Conservation (phyloP, 1,284 basidiomycete genomes). For the Cutaneotrichosporon daszewskae region DNA sequence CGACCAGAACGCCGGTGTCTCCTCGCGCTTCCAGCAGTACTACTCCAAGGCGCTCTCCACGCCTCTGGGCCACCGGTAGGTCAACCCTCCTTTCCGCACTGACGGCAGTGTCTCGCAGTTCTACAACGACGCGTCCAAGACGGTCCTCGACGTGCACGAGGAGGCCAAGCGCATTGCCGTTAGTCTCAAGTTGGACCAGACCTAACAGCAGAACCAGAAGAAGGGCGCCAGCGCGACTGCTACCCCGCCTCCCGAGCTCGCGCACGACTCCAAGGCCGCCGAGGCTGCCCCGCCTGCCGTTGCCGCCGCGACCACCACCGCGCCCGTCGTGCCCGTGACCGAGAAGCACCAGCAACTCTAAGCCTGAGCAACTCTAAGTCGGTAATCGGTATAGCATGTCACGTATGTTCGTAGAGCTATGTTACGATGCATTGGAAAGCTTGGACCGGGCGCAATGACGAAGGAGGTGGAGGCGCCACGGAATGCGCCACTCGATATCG, state of each 20-base stretch:
- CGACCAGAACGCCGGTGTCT: conserved; percentile 73
- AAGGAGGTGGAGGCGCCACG: too few relatives aligned
- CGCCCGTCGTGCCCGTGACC: too few relatives aligned
- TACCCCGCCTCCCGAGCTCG: neutral
- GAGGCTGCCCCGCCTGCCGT: conserved; percentile 7
- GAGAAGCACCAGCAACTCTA: too few relatives aligned
- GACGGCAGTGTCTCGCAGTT: conserved; percentile 45
- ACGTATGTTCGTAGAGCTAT: too few relatives aligned
- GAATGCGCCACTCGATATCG: too few relatives aligned
- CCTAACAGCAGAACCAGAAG: conserved; percentile 36
- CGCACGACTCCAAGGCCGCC: neutral
- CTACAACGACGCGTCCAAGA: conserved; percentile 67
- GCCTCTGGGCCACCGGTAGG: conserved; percentile 63
- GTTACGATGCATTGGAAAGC: too few relatives aligned
- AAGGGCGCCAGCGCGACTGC: conserved; percentile 20
- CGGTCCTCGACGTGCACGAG: conserved; percentile 56
- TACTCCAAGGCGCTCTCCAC: conserved; percentile 69
- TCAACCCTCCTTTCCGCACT: conserved; percentile 1
- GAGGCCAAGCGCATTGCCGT: conserved; percentile 52
- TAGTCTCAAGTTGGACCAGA: too few relatives aligned
- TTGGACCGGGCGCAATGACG: too few relatives aligned
- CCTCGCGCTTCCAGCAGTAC: conserved; percentile 66
- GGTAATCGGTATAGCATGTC: too few relatives aligned
- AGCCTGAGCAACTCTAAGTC: too few relatives aligned
- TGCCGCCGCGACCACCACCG: neutral